These are phyloP conservation scores for Nosema granulosis DNA, from an alignment of 371 early-diverging fungal species.

Conservation along the genomic window DNA sequence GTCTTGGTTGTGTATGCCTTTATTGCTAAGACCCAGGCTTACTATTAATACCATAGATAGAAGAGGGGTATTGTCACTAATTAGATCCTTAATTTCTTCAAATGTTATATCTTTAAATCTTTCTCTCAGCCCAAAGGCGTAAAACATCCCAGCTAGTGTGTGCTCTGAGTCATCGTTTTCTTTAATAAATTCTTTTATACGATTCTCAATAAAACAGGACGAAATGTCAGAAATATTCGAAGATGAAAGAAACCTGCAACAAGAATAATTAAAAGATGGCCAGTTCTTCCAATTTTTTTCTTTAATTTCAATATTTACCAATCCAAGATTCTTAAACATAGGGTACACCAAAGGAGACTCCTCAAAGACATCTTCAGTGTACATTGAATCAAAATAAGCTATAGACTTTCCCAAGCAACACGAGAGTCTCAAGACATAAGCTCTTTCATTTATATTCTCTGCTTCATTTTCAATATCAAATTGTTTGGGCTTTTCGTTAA, in stretches of 20 bases:
- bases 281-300: constrained; percentile 31
- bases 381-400: background rate
- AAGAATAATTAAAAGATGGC: constrained; percentile 32
- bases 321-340: constrained; percentile 20
- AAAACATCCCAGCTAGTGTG: constrained; percentile 13
- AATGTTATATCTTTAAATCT: constrained; percentile 1
- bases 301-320: constrained; percentile 24
- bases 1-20: constrained; percentile 7
- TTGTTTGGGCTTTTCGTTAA: constrained; percentile 9
- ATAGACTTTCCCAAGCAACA: constrained; percentile 26
- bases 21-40: constrained; percentile 14
- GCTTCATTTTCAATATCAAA: constrained; percentile 34
- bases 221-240: background rate
- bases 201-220: background rate
- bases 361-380: background rate
- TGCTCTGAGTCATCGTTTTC: background rate
- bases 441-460: constrained; percentile 31
- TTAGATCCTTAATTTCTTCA: background rate
- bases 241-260: background rate
- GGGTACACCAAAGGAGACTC: constrained; percentile 23
- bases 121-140: constrained; percentile 18
- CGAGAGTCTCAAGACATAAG: constrained; percentile 13
- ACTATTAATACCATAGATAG: constrained; percentile 6
- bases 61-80: background rate
- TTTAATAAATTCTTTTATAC: constrained; percentile 5